Percentiles rank a stretch among this genome's conserved stretches.
Conservation (phyloP, 371 early-diverging fungal genomes). For the Zychaea mexicana region DNA sequence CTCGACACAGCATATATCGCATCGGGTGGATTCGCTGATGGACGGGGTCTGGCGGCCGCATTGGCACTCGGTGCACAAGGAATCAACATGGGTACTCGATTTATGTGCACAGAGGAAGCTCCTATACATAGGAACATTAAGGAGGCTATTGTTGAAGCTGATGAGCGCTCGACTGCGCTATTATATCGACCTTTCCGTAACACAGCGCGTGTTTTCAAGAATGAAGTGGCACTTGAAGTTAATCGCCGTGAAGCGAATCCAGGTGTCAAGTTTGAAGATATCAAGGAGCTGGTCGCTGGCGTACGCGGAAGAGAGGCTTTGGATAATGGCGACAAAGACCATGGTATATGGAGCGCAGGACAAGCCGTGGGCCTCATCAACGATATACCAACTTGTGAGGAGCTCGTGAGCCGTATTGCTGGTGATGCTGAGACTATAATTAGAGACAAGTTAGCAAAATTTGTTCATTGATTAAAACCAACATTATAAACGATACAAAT, state of each 20-base stretch:
- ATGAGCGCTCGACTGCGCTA: constrained; percentile 68
- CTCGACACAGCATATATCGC: constrained; percentile 73
- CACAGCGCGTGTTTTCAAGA: constrained; percentile 79
- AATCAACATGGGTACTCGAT: constrained; percentile 85
- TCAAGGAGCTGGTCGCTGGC: constrained; percentile 72
- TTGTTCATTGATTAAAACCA: neutral
- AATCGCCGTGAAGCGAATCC: constrained; percentile 65
- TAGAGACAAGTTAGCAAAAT: constrained; percentile 22
- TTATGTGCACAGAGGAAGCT: constrained; percentile 79
- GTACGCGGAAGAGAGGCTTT: constrained; percentile 72
- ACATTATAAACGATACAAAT: neutral
- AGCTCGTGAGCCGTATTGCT: constrained; percentile 61
- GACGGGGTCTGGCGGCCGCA: constrained; percentile 73
- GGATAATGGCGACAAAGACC: constrained; percentile 68
- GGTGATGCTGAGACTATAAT: constrained; percentile 61
- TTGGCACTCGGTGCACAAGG: constrained; percentile 73
- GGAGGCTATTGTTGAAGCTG: constrained; percentile 70
- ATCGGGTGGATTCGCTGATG: constrained; percentile 81
- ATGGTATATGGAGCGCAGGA: constrained; percentile 79
- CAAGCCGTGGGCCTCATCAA: constrained; percentile 75
- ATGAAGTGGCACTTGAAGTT: constrained; percentile 72
- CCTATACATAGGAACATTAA: constrained; percentile 79
- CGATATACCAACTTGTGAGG: constrained; percentile 79
- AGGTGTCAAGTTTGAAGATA: constrained; percentile 66
- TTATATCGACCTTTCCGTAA: constrained; percentile 83